Percentiles rank a stretch among this genome's conserved stretches.
Conservation (phyloP, 2,329 filamentous ascomycete genomes). For the Juglanconis juglandina region DNA sequence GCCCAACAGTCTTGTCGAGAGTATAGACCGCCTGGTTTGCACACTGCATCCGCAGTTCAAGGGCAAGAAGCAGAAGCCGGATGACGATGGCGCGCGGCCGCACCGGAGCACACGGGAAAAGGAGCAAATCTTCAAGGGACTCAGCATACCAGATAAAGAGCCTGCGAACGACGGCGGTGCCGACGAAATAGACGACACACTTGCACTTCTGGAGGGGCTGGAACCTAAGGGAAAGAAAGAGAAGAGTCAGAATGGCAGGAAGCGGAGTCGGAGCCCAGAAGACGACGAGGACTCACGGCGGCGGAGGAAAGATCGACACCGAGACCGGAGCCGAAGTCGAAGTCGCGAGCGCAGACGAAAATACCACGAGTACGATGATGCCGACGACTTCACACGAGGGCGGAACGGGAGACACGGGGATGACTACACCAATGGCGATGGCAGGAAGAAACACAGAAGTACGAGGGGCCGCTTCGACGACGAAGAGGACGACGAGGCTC, state of each 20-base stretch:
- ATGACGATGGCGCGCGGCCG: conserved; percentile 38
- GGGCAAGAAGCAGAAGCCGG: conserved; percentile 40
- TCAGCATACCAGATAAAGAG: conserved; percentile 79
- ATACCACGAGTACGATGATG: conserved; percentile 32
- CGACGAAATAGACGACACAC: conserved; percentile 85
- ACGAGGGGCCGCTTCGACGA: conserved; percentile 38
- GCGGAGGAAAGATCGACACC: conserved; percentile 47
- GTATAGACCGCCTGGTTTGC: conserved; percentile 81
- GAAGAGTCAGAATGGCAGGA: conserved; percentile 32
- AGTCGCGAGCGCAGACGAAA: conserved; percentile 44
- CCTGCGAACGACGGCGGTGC: conserved; percentile 32
- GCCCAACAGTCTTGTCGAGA: conserved; percentile 81
- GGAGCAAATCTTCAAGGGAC: conserved; percentile 82
- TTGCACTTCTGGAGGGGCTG: conserved; percentile 84
- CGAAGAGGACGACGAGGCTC: conserved; percentile 50
- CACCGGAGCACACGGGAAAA: conserved; percentile 62
- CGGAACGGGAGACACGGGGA: conserved; percentile 48
- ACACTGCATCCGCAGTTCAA: conserved; percentile 92
- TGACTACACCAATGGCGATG: conserved; percentile 53
- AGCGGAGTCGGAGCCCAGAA: conserved; percentile 37
- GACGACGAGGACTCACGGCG: conserved; percentile 44
- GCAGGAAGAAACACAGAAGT: conserved; percentile 38
- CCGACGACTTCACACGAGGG: conserved; percentile 40
- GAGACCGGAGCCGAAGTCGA: conserved; percentile 35
- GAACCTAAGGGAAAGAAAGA: conserved; percentile 58